Conservation (phyloP, 805 yeast species). For the Wickerhamia fluorescens region DNA sequence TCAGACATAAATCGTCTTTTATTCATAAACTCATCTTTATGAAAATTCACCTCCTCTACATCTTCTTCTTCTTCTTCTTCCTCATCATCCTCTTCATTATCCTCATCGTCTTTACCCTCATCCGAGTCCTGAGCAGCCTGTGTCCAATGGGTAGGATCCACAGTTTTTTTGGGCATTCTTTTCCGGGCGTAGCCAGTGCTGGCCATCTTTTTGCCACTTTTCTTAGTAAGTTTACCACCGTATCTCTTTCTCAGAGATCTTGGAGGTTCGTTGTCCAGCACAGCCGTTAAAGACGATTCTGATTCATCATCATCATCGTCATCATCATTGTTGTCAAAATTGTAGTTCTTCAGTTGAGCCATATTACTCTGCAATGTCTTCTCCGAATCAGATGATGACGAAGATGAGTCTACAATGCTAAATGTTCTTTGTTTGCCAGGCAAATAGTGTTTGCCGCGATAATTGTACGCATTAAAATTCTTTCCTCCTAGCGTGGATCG, state of each 20-base stretch:
- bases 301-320: conserved; percentile 17
- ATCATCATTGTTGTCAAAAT: not conserved
- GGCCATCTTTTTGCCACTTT: conserved; percentile 2
- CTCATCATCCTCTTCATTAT: no score
- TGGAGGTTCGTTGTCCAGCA: conserved; percentile 18
- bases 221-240: conserved; percentile 5
- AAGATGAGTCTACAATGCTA: conserved; percentile 28
- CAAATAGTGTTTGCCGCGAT: conserved; percentile 7
- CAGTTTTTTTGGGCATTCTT: conserved; percentile 18
- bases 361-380: no score
- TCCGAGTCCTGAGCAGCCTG: no score
- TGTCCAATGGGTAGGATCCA: no score
- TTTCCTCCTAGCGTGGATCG: no score
- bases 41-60: no score
- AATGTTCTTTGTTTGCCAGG: conserved; percentile 23
- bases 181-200: conserved; percentile 9
- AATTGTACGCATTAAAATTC: conserved; percentile 16
- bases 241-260: conserved; percentile 7
- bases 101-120: no score
- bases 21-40: no score
- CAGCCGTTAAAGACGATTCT: conserved; percentile 36
- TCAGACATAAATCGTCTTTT: no score
- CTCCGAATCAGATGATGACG: conserved; percentile 23
- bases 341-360: conserved; percentile 3
- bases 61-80: conserved; percentile 18